Conservation (phyloP, 2,329 filamentous ascomycete species). For the Sarocladium kiliense region DNA sequence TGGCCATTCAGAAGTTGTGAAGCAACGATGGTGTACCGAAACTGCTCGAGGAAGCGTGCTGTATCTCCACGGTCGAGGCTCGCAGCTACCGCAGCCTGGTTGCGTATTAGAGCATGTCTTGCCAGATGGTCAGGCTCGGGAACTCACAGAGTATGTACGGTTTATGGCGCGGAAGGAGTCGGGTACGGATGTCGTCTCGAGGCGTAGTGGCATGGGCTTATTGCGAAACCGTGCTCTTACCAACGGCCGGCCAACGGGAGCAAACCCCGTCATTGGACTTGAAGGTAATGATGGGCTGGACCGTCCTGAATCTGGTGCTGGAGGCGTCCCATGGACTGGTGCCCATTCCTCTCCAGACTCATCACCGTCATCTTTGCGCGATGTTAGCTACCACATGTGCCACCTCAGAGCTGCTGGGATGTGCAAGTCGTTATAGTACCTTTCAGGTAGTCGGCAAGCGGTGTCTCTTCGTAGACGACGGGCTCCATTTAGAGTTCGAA, state of each 20-base stretch:
- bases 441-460: slow-evolving; percentile 84
- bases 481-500: slow-evolving; percentile 61
- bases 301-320: slow-evolving; percentile 16
- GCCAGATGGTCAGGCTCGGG: neutral
- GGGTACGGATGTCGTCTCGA: slow-evolving; percentile 1
- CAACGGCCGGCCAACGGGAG: slow-evolving; percentile 50
- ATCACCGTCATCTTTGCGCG: slow-evolving; percentile 40
- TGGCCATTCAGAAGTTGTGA: slow-evolving; percentile 80
- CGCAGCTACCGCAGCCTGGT: slow-evolving; percentile 63
- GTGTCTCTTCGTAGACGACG: slow-evolving; percentile 79
- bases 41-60: slow-evolving; percentile 81
- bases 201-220: slow-evolving; percentile 21
- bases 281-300: slow-evolving; percentile 41
- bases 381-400: neutral
- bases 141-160: slow-evolving; percentile 47
- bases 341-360: slow-evolving; percentile 42
- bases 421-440: slow-evolving; percentile 44
- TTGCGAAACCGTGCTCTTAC: slow-evolving; percentile 49
- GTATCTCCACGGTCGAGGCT: slow-evolving; percentile 74
- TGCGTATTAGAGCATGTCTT: neutral
- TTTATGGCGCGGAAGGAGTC: slow-evolving; percentile 35
- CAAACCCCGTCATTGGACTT: slow-evolving; percentile 44
- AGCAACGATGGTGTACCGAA: slow-evolving; percentile 87
- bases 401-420: too few species aligned
- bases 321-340: slow-evolving; percentile 29